Base-by-base conservation (phyloP, 768 basidiomycete genomes). In the Vararia minispora region DNA sequence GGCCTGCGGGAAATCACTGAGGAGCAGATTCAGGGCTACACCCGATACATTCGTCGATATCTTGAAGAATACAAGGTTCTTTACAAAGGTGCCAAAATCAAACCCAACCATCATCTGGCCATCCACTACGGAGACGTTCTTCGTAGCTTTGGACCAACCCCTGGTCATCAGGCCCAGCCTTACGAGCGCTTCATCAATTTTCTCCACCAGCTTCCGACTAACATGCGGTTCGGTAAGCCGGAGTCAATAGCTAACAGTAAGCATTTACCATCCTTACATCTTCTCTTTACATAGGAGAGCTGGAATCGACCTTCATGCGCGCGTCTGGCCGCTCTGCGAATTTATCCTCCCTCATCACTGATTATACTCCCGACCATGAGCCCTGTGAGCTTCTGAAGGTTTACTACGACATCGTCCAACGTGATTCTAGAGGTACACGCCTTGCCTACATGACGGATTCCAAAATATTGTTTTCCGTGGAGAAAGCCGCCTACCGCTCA, bases 31-130 rank as follows among this genome's bases (percentile, higher is more conserved):
- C n/a, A 34, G 12, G 17, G 34, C 29, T 39, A 40, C 11, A 8
- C 20, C 5, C 6, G 36, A 2, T 33, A 35, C 13, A 47, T 54
- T 8, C 13, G 17, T 3, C 29, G 39, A 0, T 61, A 64, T 26
- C 29, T 61, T 10, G 14, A 11, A 0, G 37, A 28, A 2, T 35
- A 55, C 1, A 41, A 33, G 16, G 6, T 25, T 0, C 40, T 62
- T 1, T 64, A 50, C 40, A 49, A 44, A 2, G 51, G 54, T 4
- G 31, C 45, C 8, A 40, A 37, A 4, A 42, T 62, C 7, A 46
- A 41, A 10, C 62, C 60, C 0, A 54, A 46, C 16, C 54, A 60
- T 17, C 63, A 65, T 31, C 34, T 49, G 6, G 51, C 58, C 3
- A 47, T 60, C 6, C 62, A 65, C 41, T 47, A 60, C 13, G 48